Evolutionary conservation across 2,329 filamentous ascomycete species (phyloP).

Genomic region (Coniochaeta hoffmannii): DNA sequence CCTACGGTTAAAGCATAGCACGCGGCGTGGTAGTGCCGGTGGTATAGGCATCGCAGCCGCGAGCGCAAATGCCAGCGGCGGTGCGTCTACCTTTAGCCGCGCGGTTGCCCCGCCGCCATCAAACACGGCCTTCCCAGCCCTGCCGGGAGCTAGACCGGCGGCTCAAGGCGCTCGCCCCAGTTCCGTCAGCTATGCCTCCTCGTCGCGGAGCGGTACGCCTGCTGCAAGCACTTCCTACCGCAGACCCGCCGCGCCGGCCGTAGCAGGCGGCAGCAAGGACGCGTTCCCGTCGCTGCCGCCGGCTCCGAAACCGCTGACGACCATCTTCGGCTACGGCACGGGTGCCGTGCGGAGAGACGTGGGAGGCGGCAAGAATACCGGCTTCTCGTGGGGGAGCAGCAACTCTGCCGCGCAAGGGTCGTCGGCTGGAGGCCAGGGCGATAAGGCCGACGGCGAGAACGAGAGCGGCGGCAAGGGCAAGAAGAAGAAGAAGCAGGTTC

Average conservation of each 20-base stretch:
- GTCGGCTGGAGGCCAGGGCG: background rate
- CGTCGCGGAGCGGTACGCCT: background rate
- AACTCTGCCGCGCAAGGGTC: conserved; percentile 9
- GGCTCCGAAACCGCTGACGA: conserved; percentile 61
- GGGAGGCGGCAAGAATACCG: conserved; percentile 35
- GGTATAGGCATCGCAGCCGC: conserved; percentile 11
- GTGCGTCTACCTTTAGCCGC: conserved; percentile 15
- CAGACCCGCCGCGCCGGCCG: conserved; percentile 4
- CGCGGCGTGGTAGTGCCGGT: conserved; percentile 29
- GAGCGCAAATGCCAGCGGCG: conserved; percentile 12
- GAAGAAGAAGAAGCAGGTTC: conserved; percentile 55
- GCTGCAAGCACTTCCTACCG: background rate
- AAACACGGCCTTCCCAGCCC: conserved; percentile 35
- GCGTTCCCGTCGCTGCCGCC: conserved; percentile 78
- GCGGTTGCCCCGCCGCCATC: conserved; percentile 12
- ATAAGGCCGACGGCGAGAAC: conserved; percentile 14
- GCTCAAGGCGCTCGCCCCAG: background rate
- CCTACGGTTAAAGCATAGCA: conserved; percentile 53
- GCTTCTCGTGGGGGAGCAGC: conserved; percentile 44
- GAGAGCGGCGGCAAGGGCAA: conserved; percentile 35
- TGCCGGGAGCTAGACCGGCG: conserved; percentile 21
- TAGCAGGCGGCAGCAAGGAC: conserved; percentile 36
- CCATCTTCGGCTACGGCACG: conserved; percentile 54
- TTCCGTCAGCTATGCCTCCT: background rate
- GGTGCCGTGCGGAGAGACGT: conserved; percentile 48